A percentile compares a stretch with the other conserved stretches of the same genome.
Evolutionary conservation across 352 stramenopile genomes (phyloP).

Genomic region (Globisporangium cederbergense): DNA sequence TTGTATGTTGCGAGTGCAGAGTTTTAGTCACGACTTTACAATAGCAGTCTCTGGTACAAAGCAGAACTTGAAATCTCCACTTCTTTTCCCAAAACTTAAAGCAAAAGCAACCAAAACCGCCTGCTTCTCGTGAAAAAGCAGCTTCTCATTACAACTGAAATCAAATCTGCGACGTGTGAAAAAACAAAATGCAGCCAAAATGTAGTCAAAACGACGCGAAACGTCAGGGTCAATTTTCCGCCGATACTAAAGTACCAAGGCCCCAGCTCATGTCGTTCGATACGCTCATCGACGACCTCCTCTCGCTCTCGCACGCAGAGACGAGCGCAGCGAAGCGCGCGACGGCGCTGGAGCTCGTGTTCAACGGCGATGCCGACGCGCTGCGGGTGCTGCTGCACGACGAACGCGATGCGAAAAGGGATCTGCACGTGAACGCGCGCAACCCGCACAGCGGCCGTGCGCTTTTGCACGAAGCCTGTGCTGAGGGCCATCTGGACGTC

Average conservation of each 20-base stretch:
- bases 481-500: conserved; percentile 41
- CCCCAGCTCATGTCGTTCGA: conserved; percentile 21
- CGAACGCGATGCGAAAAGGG: not conserved
- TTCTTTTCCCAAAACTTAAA: no score
- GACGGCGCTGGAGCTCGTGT: conserved; percentile 28
- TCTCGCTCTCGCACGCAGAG: conserved; percentile 18
- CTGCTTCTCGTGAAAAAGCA: no score
- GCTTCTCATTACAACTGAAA: not conserved
- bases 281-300: conserved; percentile 48
- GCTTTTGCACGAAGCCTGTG: conserved; percentile 63
- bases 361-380: conserved; percentile 25
- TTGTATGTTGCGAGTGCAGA: no score
- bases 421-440: conserved; percentile 36
- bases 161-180: conserved; percentile 30
- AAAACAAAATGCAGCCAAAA: not conserved
- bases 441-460: conserved; percentile 34
- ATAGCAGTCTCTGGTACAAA: no score
- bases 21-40: no score
- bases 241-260: not conserved
- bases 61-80: no score
- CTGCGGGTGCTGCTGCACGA: conserved; percentile 23
- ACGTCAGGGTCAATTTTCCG: conserved; percentile 3
- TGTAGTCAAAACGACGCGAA: conserved; percentile 3
- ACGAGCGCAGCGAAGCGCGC: not conserved
- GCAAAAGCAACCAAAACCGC: no score